Conservation (phyloP, 352 stramenopile genomes). For the Phytophthora cajani region DNA sequence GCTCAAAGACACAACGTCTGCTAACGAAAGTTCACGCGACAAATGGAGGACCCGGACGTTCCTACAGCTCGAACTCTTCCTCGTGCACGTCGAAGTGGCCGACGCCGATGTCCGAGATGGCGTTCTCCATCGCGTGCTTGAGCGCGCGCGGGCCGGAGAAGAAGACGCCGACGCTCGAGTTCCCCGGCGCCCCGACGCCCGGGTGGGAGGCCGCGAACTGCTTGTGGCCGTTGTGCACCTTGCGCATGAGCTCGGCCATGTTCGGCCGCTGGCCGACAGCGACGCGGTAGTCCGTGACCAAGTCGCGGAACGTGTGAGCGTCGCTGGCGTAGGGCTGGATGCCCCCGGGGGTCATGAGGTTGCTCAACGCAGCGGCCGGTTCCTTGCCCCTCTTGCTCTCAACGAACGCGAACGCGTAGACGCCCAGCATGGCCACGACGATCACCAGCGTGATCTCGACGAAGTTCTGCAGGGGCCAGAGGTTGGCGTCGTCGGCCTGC, state of each 20-base stretch:
- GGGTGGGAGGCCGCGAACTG: conserved; percentile 15
- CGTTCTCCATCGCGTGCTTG: conserved; percentile 27
- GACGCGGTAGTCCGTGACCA: conserved; percentile 31
- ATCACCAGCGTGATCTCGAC: conserved; percentile 39
- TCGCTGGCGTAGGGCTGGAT: conserved; percentile 22
- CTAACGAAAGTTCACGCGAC: too few relatives aligned
- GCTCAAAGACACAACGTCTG: too few relatives aligned
- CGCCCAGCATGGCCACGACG: conserved; percentile 13
- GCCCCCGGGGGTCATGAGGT: conserved; percentile 13
- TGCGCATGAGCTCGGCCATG: conserved; percentile 34
- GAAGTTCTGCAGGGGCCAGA: conserved; percentile 59
- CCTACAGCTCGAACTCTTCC: conserved; percentile 34
- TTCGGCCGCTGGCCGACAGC: conserved; percentile 32
- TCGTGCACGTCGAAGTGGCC: conserved; percentile 32
- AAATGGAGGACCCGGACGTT: too few relatives aligned
- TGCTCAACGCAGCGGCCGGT: background rate
- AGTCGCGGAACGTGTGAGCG: conserved; percentile 24
- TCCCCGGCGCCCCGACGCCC: background rate
- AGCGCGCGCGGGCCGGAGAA: conserved; percentile 41
- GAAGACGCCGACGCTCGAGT: conserved; percentile 39
- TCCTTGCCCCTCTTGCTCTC: conserved; percentile 22
- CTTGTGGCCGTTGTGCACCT: conserved; percentile 32
- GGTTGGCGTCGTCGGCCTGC: conserved; percentile 29
- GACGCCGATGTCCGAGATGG: conserved; percentile 20
- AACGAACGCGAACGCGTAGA: conserved; percentile 19